Evolutionary conservation across 768 basidiomycete genomes (phyloP), one percentile per base, ranked within the genome.

Genomic region (Multifurca ochricompacta): DNA sequence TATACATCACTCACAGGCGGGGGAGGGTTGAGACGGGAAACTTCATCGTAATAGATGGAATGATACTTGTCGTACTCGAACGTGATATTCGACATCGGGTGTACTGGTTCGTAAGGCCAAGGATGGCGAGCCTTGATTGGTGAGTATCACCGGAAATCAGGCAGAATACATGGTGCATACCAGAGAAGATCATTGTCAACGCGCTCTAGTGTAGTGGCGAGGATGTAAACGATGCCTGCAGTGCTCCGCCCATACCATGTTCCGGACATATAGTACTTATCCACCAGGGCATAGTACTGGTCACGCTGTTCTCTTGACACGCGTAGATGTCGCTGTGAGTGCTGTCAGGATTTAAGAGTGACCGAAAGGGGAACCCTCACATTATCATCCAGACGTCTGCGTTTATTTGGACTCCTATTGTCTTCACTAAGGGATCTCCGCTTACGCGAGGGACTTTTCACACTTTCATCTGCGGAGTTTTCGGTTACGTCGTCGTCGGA

Each of bases 51-150:
- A 69, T 87, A 96, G 27, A 91, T 73, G 1, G 78, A 66, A 50
- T 95, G 87, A 63, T 84, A 87, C 59, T 74, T 75, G 59, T 96
- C 91, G 68, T 98, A 99, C 49, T 75, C 76, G 27, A 80, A 45
- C 93, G 82, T 57, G 94, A 87, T 73, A 97, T 91, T 63, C 86
- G 85, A 48, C 89, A 82, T 28, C 87, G 82, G 39, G 79, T 79
- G 67, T 97, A 98, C 71, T 99, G 96, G 67, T 82, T 85, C 16
- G 96, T 98, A 31, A 97, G 76, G 39, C 93, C 92, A 42, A 98
- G 77, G 59, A 97, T 92, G 8, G 93, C 91, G 30, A 94, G 77
- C 91, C 91, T 93, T 65, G 36, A 13, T 48, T 42, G 39, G 8
- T 18, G 28, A 25, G 43, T 4, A 14, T 34, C 51, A 34, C 19